These are phyloP conservation scores for Magnaporthales sp. DNA, from an alignment of 2,329 filamentous ascomycete species.

Conservation along the genomic window DNA sequence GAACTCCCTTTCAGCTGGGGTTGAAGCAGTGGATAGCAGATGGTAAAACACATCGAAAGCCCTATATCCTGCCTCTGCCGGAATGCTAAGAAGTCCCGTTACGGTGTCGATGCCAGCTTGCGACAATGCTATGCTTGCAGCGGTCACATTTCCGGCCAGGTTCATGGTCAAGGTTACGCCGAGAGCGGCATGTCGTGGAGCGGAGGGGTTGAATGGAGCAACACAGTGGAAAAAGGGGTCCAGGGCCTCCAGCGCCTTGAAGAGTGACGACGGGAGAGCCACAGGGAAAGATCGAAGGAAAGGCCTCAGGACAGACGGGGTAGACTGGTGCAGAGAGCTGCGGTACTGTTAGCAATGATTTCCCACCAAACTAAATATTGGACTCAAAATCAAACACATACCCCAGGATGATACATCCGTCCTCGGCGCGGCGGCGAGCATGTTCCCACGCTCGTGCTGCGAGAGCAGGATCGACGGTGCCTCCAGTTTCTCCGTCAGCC, in stretches of 20 bases:
- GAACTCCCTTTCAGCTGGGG: constrained; percentile 80
- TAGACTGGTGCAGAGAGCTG: constrained; percentile 81
- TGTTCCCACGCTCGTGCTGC: constrained; percentile 90
- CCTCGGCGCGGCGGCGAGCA: constrained; percentile 85
- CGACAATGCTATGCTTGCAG: constrained; percentile 68
- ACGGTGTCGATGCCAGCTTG: constrained; percentile 81
- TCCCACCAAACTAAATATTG: constrained; percentile 5
- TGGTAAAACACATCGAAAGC: constrained; percentile 99
- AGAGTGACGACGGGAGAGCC: constrained; percentile 64
- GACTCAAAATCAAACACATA: constrained; percentile 32
- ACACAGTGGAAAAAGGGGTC: constrained; percentile 81
- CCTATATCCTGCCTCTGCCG: constrained; percentile 70
- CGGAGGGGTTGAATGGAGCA: constrained; percentile 82
- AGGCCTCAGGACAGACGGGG: constrained; percentile 73
- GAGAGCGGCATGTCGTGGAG: constrained; percentile 70
- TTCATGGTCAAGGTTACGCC: constrained; percentile 76
- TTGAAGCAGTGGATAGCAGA: constrained; percentile 83
- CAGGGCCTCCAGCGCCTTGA: constrained; percentile 71
- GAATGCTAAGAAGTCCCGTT: constrained; percentile 72
- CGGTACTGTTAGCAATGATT: constrained; percentile 6
- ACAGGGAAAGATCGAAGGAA: constrained; percentile 78
- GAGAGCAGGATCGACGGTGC: constrained; percentile 72
- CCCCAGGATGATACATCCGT: constrained; percentile 87
- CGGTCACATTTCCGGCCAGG: constrained; percentile 69
- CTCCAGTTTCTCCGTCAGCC: constrained; percentile 60